phyloP scores from a whole-genome alignment of 208 protist species.

The Acanthamoeba healyi region DNA sequence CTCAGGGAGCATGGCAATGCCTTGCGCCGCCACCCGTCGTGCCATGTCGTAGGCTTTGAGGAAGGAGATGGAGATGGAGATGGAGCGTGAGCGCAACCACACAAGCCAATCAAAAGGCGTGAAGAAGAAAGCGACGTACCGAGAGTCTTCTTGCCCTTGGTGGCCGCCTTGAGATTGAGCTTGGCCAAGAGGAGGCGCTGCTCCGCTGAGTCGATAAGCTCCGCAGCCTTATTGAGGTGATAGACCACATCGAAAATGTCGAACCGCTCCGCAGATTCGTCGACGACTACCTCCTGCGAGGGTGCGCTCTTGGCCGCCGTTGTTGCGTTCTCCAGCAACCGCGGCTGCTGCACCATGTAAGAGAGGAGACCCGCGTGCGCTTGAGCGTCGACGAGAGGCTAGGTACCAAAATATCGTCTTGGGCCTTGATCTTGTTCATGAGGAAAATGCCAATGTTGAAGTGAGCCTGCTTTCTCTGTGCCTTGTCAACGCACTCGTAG shows the following conservation, averaged over 20 bases:
- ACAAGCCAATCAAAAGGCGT: no score
- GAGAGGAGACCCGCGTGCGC: no score
- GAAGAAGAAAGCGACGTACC: background rate
- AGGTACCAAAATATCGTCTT: no score
- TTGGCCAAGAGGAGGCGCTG: conserved; percentile 18
- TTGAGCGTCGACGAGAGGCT: no score
- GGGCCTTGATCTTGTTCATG: conserved; percentile 20
- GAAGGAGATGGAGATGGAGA: background rate
- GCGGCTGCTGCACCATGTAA: background rate
- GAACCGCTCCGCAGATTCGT: background rate
- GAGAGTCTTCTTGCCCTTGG: conserved; percentile 44
- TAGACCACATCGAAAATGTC: conserved; percentile 64
- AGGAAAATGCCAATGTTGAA: conserved; percentile 30
- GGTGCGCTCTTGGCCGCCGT: background rate
- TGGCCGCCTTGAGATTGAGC: conserved; percentile 62
- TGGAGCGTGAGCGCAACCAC: no score
- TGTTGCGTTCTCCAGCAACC: background rate
- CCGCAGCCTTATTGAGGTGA: conserved; percentile 38
- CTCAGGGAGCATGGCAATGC: conserved; percentile 58
- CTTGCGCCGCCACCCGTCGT: conserved; percentile 18
- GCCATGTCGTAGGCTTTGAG: conserved; percentile 51
- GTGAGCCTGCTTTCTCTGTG: conserved; percentile 5
- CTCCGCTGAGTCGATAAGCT: background rate
- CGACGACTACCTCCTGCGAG: background rate
- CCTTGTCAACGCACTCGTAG: conserved; percentile 9